These are phyloP conservation scores for Diaporthe citri DNA, from an alignment of 2,329 filamentous ascomycete genomes.

Conservation along the genomic window DNA sequence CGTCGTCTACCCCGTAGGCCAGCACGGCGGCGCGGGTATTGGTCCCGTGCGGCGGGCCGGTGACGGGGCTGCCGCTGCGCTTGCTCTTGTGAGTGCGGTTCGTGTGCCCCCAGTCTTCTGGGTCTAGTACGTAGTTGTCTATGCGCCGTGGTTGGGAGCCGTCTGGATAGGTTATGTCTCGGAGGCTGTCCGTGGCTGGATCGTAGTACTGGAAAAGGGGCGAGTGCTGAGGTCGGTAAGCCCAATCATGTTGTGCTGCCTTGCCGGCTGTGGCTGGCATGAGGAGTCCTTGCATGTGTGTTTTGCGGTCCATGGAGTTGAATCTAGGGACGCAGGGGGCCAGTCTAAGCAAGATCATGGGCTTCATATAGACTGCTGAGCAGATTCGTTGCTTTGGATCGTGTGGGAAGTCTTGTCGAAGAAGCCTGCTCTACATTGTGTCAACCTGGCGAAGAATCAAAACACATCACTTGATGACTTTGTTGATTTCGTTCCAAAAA, in stretches of 20 bases:
- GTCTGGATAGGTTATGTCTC: conserved; percentile 18
- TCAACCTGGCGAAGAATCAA: background rate
- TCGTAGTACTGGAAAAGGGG: conserved; percentile 21
- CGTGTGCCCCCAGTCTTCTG: background rate
- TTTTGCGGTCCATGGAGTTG: background rate
- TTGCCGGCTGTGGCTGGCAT: background rate
- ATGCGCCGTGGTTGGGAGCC: background rate
- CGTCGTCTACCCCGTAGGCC: background rate
- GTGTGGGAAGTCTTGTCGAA: background rate
- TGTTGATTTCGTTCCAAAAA: background rate
- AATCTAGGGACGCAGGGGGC: background rate
- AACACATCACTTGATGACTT: background rate
- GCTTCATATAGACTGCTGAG: background rate
- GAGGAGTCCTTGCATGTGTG: background rate
- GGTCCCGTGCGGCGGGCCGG: conserved; percentile 3
- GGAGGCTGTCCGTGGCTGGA: conserved; percentile 2
- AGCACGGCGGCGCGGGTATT: conserved; percentile 25
- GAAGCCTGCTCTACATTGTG: background rate
- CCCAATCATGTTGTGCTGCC: background rate
- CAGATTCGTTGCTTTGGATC: too few relatives aligned
- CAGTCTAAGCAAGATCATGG: background rate
- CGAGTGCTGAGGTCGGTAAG: conserved; percentile 15
- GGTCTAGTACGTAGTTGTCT: conserved; percentile 26
- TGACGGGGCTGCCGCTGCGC: background rate
- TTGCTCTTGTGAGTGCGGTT: background rate